Base-by-base conservation (phyloP, 1,284 basidiomycete species). In the Sutorius eximius region DNA sequence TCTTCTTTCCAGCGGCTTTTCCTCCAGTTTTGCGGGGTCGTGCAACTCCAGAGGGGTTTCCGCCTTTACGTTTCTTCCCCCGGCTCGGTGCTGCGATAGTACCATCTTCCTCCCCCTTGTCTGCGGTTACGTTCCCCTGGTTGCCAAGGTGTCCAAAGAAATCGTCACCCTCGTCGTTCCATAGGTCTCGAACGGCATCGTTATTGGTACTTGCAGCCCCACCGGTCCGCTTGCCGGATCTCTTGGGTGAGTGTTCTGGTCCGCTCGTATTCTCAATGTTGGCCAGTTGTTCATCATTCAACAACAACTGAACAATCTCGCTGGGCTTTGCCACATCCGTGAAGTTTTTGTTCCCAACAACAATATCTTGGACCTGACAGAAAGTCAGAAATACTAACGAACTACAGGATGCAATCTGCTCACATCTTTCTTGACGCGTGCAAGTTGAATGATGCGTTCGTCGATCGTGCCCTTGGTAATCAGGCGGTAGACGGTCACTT, bases 401-500 rank as follows among this genome's bases (percentile, higher is more conserved):
- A 45, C 36, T 3, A 48, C 30, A 37, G 8, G 15, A 34, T 29
- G 42, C 0, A 32, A 47, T 51, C 13, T 7, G 77, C 87, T 67
- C 63, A 93, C 93, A 68, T 96, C 93, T 83, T 96, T 96, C 81
- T 97, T 97, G 48, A 93, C 93, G 41, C 95, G 84, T 3, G 95
- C 93, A 43, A 98, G 77, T 71, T 95, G 92, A 20, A 99, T 85
- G 61, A 99, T 99, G 9, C 97, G 93, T 73, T 99, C 96, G 71
- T 99, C 97, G 68, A 99, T 98, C 0, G 97, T 99, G 13, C 95
- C 95, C 68, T 87, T 91, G 11, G 93, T 96, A 67, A 99, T 97
- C 51, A 99, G 80, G 38, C 97, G 89, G 73, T 99, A 99, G 6
- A 99, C 96, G 1, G 96, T 99, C 55, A 99, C 97, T 77, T 99